Evolutionary conservation across 2,329 filamentous ascomycete species (phyloP).

Genomic region (Ceratocystis eucalypticola): DNA sequence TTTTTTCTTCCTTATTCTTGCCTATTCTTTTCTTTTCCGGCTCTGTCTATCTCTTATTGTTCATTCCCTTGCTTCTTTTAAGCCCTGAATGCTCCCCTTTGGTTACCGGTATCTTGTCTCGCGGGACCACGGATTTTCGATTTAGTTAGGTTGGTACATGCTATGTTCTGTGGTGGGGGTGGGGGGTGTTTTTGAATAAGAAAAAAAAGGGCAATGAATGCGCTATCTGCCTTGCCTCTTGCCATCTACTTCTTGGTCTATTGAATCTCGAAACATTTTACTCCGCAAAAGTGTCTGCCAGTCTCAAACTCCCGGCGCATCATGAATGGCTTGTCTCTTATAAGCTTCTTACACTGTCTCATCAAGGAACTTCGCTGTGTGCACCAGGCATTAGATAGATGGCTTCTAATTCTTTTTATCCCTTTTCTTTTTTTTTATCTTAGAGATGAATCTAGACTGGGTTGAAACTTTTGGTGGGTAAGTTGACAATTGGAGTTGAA

Average conservation of each 20-base stretch:
- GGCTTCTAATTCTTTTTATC: background rate
- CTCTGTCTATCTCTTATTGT: background rate
- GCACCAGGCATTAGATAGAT: background rate
- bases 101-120: background rate
- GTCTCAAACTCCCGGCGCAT: constrained; percentile 1
- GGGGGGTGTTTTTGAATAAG: background rate
- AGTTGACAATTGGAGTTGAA: background rate
- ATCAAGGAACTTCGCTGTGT: background rate
- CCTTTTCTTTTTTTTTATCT: background rate
- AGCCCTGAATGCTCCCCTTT: background rate
- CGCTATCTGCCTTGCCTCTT: background rate
- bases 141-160: background rate
- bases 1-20: background rate
- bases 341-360: background rate
- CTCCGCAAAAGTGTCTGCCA: background rate
- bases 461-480: background rate
- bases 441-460: background rate
- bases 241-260: background rate
- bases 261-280: background rate
- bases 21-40: background rate
- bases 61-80: background rate
- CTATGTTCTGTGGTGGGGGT: background rate
- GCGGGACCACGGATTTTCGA: background rate
- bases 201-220: no score
- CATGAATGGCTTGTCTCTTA: background rate